Percentiles rank a stretch among this genome's conserved stretches.
Conservation (phyloP, 495 filamentous ascomycete species). For the Tuber aestivum region DNA sequence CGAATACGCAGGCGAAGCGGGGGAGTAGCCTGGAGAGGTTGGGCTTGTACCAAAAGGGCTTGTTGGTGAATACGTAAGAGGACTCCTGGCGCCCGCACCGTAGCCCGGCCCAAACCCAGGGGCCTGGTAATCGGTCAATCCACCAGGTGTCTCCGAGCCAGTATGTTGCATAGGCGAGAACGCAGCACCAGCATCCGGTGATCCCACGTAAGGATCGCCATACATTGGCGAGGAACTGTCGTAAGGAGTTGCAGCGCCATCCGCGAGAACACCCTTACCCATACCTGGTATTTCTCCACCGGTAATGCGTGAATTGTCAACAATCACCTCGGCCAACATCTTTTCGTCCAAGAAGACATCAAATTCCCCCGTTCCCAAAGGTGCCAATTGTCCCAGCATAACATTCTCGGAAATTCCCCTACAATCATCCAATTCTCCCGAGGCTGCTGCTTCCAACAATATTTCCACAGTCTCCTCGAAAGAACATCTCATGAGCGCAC, state of each 20-base stretch:
- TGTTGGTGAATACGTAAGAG: constrained; percentile 60
- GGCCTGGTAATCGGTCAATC: constrained; percentile 61
- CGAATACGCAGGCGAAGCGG: constrained; percentile 62
- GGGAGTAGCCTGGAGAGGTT: constrained; percentile 69
- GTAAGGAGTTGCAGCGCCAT: constrained; percentile 90
- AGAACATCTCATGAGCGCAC: constrained; percentile 97
- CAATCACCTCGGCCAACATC: constrained; percentile 91
- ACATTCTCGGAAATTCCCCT: constrained; percentile 97
- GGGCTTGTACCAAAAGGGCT: constrained; percentile 72
- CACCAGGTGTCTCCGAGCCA: constrained; percentile 67
- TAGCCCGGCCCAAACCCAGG: constrained; percentile 47
- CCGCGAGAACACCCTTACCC: constrained; percentile 64
- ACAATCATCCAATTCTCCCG: constrained; percentile 94
- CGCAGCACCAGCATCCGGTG: constrained; percentile 67
- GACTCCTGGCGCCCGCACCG: constrained; percentile 53
- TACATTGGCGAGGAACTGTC: constrained; percentile 83
- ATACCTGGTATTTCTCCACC: constrained; percentile 65
- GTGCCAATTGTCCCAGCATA: constrained; percentile 94
- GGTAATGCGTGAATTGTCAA: constrained; percentile 70
- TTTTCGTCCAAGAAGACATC: constrained; percentile 86
- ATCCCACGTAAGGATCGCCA: constrained; percentile 65
- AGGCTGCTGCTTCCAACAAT: constrained; percentile 84
- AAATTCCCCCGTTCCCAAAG: constrained; percentile 91
- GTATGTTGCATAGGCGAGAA: constrained; percentile 86
- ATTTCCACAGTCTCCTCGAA: constrained; percentile 99